Base-by-base conservation (phyloP, 2,329 filamentous ascomycete genomes). In the Aspergillus sojae region DNA sequence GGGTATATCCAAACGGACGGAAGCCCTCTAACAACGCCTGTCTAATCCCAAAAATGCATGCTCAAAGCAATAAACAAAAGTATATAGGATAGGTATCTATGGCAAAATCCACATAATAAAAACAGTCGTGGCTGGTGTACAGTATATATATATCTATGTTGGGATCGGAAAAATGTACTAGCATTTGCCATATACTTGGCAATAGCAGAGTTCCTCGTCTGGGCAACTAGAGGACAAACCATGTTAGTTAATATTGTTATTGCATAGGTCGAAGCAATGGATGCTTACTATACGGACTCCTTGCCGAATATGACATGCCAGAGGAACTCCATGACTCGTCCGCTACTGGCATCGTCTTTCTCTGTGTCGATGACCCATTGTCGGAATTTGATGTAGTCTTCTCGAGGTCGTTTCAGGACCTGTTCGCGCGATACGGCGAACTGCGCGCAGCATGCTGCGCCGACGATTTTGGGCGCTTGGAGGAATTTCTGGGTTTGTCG, bases 361-460 rank as follows among this genome's bases (percentile, higher is more conserved):
- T 82, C 75, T 2, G 87, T 87, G 11, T 81, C 79, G n/a, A 88
- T 70, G 46, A 90, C 67, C 88, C 88, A 90, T 53, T 87, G 77
- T 5, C 87, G 80, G 71, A 84, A 86, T 45, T 80, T 81, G 19
- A 85, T 70, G 67, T 90, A 90, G 63, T 86, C 85, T 11, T 79
- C 78, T 52, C 75, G 74, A 3, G 85, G 80, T 39, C 86, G 78
- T 53, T 76, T 72, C 9, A 71, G 79, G 34, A 90, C 80, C 53
- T 82, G 82, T 7, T 85, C 81, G 9, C 81, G 78, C 3, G 85
- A 85, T 7, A 89, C 84, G 0, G 85, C 88, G 65, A 90, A 90
- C 73, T 90, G 88, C 21, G 87, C 86, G 74, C 88, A 90, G 72
- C 88, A 90, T n/a, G 86, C 81, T 5, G 84, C 83, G 2, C 82